These are phyloP conservation scores for Datisca glomerata DNA, from an alignment of 306 rosid genomes.

Conservation along the genomic window DNA sequence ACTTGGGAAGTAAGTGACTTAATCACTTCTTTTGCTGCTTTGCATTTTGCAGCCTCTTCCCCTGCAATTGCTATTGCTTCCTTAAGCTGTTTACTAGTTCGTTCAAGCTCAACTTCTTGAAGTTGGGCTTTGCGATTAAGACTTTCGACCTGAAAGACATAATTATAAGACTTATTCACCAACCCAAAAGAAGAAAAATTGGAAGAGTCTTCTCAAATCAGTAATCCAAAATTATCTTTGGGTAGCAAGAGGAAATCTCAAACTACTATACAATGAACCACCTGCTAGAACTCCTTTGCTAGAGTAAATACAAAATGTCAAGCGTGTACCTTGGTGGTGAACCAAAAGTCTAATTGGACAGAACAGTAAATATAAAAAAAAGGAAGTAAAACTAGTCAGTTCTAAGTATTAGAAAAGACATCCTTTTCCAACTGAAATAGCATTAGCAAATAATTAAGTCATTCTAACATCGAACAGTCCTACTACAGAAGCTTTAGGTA, in stretches of 20 bases:
- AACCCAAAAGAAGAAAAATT: background rate
- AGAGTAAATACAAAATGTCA: too few relatives aligned
- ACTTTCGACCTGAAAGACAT: conserved; percentile 59
- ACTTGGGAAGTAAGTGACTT: conserved; percentile 97
- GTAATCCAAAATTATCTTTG: too few relatives aligned
- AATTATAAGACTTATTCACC: conserved; percentile 12
- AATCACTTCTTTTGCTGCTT: conserved; percentile 96
- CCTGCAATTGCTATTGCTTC: conserved; percentile 85
- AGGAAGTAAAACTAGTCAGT: background rate
- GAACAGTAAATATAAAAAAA: background rate
- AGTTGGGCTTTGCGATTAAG: conserved; percentile 77
- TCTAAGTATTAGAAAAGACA: too few relatives aligned
- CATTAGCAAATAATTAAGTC: background rate
- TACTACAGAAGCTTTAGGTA: too few relatives aligned
- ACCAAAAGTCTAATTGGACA: too few relatives aligned
- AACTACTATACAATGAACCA: too few relatives aligned
- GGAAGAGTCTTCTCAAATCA: too few relatives aligned
- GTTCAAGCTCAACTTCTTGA: conserved; percentile 87
- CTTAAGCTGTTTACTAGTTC: conserved; percentile 83
- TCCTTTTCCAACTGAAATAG: background rate
- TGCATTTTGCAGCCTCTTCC: conserved; percentile 85
- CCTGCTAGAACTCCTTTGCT: too few relatives aligned
- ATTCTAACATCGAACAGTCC: background rate
- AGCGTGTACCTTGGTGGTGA: too few relatives aligned
- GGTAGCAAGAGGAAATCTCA: too few relatives aligned